Base-by-base conservation (phyloP, 2,329 filamentous ascomycete genomes). In the Cordyceps cicadae region DNA sequence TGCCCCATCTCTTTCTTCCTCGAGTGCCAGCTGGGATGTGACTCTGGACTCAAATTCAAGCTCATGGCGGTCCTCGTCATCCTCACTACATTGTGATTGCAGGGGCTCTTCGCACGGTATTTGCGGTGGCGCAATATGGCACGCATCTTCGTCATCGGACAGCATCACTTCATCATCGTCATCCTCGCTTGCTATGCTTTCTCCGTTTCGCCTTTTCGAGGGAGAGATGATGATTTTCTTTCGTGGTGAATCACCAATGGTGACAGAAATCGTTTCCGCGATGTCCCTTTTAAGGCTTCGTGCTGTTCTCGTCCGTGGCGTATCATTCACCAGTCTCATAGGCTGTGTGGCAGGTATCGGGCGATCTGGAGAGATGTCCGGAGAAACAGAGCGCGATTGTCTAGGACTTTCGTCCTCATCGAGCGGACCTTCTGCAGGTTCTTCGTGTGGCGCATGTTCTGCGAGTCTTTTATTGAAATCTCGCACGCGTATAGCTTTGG, bases 391-490 rank as follows among this genome's bases (percentile, higher is more conserved):
- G 3, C n/a, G 41, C 29, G 7, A 5, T 19, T 19, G 24, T 46
- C 24, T 37, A 3, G 29, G 14, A 39, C 9, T 14, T 11, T 15
- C 45, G 2, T 46, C 52, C 15, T 26, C 24, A 0, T 2, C 19
- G 3, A 24, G 17, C 14, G 37, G 26, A 1, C 32, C 3, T 2
- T 32, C 19, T 21, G 19, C n/a, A 15, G 19, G 2, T 14, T 8
- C n/a, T 14, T 19, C 17, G 19, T 17, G 26, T n/a, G 49, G 21
- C 5, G 34, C 57, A 61, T 62, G 43, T 69, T 71, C 67, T 34
- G 68, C 67, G 19, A 77, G 64, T 26, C 70, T 68, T 24, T 71
- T 69, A 50, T 73, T 74, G 55, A 76, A 75, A 64, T 73, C 70
- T 32, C 66, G 65, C n/a, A 71, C 69, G 51, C 66, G 68, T 12